Percentiles rank a stretch among this genome's conserved stretches.
Conservation (phyloP, 208 protist genomes). For the Naegleria lovaniensis region DNA sequence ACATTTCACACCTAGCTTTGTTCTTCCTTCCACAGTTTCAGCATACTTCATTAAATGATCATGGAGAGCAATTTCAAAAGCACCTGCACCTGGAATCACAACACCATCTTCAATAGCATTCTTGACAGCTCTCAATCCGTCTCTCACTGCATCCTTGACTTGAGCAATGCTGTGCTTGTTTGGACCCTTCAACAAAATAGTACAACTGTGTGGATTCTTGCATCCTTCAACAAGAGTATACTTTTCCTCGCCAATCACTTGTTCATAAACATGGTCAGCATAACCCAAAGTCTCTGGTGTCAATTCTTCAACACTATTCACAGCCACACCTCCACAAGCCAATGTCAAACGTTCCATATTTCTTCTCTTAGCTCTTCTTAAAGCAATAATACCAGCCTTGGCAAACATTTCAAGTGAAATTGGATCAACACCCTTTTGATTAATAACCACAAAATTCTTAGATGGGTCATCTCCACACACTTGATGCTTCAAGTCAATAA, state of each 20-base stretch:
- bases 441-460: slow-evolving; percentile 97
- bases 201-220: slow-evolving; percentile 92
- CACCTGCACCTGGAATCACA: slow-evolving; percentile 94
- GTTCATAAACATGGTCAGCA: slow-evolving; percentile 95
- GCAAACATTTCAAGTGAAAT: slow-evolving; percentile 98
- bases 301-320: slow-evolving; percentile 97
- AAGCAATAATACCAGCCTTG: slow-evolving; percentile 93
- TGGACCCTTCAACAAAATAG: slow-evolving; percentile 97
- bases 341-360: slow-evolving; percentile 98
- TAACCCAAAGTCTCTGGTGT: slow-evolving; percentile 82
- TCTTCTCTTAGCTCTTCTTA: slow-evolving; percentile 96
- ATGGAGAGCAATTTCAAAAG: slow-evolving; percentile 92
- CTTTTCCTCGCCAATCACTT: slow-evolving; percentile 97
- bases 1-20: slow-evolving; percentile 94
- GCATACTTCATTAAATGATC: slow-evolving; percentile 81
- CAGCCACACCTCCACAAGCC: slow-evolving; percentile 91
- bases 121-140: slow-evolving; percentile 97
- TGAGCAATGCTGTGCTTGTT: slow-evolving; percentile 98
- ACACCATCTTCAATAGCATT: slow-evolving; percentile 90
- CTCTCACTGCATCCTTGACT: slow-evolving; percentile 97
- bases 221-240: slow-evolving; percentile 99
- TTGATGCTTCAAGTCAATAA: slow-evolving; percentile 97
- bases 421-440: slow-evolving; percentile 99
- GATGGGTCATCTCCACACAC: slow-evolving; percentile 76
- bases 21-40: slow-evolving; percentile 58